Evolutionary conservation across 805 yeast species (phyloP), one percentile per base, ranked within the genome.

Genomic region (Candida caryicola): DNA sequence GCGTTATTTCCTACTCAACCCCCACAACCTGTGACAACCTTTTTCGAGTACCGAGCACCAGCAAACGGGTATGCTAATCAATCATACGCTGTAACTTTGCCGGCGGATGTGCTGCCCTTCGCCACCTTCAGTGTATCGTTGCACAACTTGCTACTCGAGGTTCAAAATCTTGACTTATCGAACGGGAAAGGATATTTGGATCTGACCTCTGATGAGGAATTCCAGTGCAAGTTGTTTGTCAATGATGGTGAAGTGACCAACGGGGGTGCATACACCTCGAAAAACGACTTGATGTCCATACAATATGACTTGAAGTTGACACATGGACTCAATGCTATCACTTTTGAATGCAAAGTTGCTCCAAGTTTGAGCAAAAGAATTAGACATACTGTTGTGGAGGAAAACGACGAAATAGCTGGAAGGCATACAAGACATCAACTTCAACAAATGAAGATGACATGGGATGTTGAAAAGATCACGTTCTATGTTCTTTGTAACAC

Each of bases 391-490:
- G 36, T 34, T n/a, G 43, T 40, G 13, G 47, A 47, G 13, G 63
- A 59, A 19, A 53, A 45, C 19, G 60, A 57, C 30, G 60, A 53
- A 26, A 35, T 47, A 18, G 66, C 59, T 5, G 72, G 73, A 2
- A 59, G 74, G 41, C 73, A 69, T 41, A 69, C 74, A 3, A 57
- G 74, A 45, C 73, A 69, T 45, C 74, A 69, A 44, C 53, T 66
- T 27, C 74, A 69, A 47, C 73, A 68, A 49, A 40, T 64, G 51
- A 68, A 67, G 41, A 62, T 66, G 62, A 54, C 66, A 7, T 69
- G 74, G 74, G 73, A 69, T 35, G 72, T 69, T 19, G 74, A 69
- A 46, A 64, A 55, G 42, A 50, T 65, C 41, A 62, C 57, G 3
- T 60, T 66, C 34, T 60, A 45, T 31, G 53, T 69, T 36, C 54